A percentile compares a stretch with the other conserved stretches of the same genome.
Conservation (phyloP, 179 eudicot species). For the Corrigiola litoralis region DNA sequence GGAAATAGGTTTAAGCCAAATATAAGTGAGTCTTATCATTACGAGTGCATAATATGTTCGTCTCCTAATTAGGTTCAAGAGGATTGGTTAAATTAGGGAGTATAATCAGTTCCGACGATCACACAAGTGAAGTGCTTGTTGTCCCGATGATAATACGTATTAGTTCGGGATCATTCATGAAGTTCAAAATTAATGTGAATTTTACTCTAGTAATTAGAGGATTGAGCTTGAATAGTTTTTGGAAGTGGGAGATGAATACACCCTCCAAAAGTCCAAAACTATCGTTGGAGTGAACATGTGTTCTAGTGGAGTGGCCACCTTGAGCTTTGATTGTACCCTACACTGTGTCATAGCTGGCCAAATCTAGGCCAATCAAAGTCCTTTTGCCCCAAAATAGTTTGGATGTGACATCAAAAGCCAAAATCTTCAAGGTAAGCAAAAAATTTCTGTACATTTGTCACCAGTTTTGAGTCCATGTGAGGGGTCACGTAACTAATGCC, state of each 20-base stretch:
- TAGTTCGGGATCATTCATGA: background rate
- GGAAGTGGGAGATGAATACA: background rate
- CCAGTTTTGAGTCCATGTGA: slow-evolving; percentile 12
- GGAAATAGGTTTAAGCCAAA: no score
- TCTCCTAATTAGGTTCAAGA: no score
- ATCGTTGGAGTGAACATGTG: background rate
- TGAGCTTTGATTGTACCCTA: no score
- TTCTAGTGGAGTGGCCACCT: background rate
- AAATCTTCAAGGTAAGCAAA: background rate
- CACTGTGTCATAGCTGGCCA: slow-evolving; percentile 22
- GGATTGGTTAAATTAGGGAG: no score
- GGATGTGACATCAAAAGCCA: slow-evolving; percentile 20
- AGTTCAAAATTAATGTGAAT: background rate
- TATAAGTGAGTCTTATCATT: no score
- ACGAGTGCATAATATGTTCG: no score
- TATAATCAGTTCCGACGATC: no score
- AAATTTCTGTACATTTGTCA: slow-evolving; percentile 13
- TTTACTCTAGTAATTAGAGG: background rate
- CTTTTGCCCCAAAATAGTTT: slow-evolving; percentile 10
- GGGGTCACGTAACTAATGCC: background rate
- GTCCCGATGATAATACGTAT: no score
- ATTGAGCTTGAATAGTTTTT: background rate
- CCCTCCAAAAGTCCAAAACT: background rate
- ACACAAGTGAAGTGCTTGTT: no score
- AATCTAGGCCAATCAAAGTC: slow-evolving; percentile 12